Conservation (phyloP, 139 green algal species). For the Tetratostichococcus sp. region DNA sequence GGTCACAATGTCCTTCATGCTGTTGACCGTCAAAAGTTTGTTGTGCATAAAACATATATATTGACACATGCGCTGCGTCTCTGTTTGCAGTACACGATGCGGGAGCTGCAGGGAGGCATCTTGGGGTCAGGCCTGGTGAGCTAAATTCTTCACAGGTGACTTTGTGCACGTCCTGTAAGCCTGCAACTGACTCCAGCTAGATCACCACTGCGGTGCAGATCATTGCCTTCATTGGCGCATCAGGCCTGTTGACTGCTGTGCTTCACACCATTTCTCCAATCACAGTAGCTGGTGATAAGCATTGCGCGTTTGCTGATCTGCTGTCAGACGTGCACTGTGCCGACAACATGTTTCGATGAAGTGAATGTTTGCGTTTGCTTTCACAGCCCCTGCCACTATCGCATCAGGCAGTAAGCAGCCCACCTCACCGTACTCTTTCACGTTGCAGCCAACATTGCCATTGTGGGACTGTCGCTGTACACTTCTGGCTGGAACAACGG, state of each 20-base stretch:
- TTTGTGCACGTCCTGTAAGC: no score
- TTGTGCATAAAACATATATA: neutral
- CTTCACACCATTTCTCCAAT: constrained; percentile 36
- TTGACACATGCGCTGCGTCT: neutral
- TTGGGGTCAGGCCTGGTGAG: constrained; percentile 23
- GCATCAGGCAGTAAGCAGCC: no score
- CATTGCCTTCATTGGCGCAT: constrained; percentile 30
- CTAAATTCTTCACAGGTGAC: no score
- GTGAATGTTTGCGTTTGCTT: no score
- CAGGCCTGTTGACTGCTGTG: constrained; percentile 35
- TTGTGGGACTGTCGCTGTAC: constrained; percentile 35
- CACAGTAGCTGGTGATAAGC: constrained; percentile 8
- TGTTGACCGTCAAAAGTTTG: no score
- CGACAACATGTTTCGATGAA: no score
- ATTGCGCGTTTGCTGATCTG: neutral
- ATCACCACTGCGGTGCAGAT: constrained; percentile 8
- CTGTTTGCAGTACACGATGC: constrained; percentile 53
- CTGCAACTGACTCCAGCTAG: neutral
- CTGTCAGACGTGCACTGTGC: no score
- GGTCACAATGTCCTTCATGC: no score
- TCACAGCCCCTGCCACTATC: no score
- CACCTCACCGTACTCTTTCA: no score
- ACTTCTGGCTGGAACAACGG: constrained; percentile 15
- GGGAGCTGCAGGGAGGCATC: constrained; percentile 54
- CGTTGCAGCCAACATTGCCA: constrained; percentile 47